phyloP scores from a whole-genome alignment of 345 rosid genomes.

The Laguncularia racemosa region DNA sequence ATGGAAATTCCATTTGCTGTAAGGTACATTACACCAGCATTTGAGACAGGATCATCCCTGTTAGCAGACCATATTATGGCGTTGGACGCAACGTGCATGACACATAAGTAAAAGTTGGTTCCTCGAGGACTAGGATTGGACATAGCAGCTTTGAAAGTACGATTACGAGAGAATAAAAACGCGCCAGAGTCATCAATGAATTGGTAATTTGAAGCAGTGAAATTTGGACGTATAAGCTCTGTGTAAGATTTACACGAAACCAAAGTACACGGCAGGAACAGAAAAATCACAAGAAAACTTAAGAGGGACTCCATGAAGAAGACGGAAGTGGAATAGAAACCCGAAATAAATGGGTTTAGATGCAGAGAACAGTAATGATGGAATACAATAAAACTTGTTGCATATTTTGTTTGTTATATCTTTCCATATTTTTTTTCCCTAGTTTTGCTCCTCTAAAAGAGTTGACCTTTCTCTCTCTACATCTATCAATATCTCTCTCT shows the following conservation, averaged over 20 bases:
- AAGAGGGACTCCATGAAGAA: slow-evolving; percentile 38
- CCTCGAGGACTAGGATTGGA: slow-evolving; percentile 37
- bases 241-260: slow-evolving; percentile 27
- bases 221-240: slow-evolving; percentile 53
- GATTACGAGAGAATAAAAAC: slow-evolving; percentile 52
- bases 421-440: background rate
- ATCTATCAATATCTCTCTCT: background rate
- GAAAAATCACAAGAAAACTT: slow-evolving; percentile 23
- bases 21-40: slow-evolving; percentile 50
- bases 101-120: slow-evolving; percentile 51
- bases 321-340: slow-evolving; percentile 6
- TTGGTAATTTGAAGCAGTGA: slow-evolving; percentile 52
- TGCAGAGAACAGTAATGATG: slow-evolving; percentile 3
- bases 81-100: slow-evolving; percentile 52
- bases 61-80: slow-evolving; percentile 78
- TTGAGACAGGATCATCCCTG: slow-evolving; percentile 56
- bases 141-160: slow-evolving; percentile 57
- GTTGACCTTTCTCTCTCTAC: slow-evolving; percentile 23
- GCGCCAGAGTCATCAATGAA: slow-evolving; percentile 46
- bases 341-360: slow-evolving; percentile 8
- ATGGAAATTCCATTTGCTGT: slow-evolving; percentile 48
- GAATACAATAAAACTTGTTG: slow-evolving; percentile 16
- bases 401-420: slow-evolving; percentile 4
- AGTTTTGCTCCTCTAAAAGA: slow-evolving; percentile 5
- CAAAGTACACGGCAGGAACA: slow-evolving; percentile 31